Percentiles rank a stretch among this genome's conserved stretches.
phyloP scores from a whole-genome alignment of 1,284 basidiomycete genomes.

The Wolfiporia cocos region DNA sequence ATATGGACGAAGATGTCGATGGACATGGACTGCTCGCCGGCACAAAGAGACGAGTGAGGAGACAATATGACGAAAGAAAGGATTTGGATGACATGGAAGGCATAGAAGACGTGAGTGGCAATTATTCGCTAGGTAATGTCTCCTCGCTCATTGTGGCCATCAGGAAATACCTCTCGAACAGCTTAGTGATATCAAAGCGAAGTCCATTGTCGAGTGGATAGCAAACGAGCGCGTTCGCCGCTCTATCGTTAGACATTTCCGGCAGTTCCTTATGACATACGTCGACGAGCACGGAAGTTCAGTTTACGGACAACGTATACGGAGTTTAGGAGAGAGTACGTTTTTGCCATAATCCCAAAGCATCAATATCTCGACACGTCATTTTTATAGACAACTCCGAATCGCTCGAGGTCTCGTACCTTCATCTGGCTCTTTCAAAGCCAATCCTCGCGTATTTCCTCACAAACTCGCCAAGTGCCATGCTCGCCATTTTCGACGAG shows the following conservation, averaged over 20 bases:
- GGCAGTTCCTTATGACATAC: constrained; percentile 94
- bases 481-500: constrained; percentile 94
- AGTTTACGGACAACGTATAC: constrained; percentile 93
- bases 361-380: neutral
- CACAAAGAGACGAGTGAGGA: constrained; percentile 74
- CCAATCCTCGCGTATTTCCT: constrained; percentile 97
- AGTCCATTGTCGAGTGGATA: constrained; percentile 97
- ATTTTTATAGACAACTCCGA: constrained; percentile 87
- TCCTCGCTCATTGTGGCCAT: constrained; percentile 3
- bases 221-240: constrained; percentile 86
- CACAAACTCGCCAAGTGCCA: constrained; percentile 88
- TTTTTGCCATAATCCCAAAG: constrained; percentile 11
- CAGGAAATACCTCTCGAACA: constrained; percentile 95
- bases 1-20: constrained; percentile 28
- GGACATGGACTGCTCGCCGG: constrained; percentile 47
- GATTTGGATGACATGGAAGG: constrained; percentile 85
- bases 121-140: neutral
- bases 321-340: constrained; percentile 91
- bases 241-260: constrained; percentile 90
- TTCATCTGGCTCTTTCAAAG: constrained; percentile 86
- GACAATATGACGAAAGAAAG: constrained; percentile 85
- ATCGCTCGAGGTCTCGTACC: constrained; percentile 94
- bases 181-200: constrained; percentile 95
- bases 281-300: constrained; percentile 89
- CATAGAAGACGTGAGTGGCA: constrained; percentile 63